These are phyloP conservation scores for Brettanomyces sp. DNA, from an alignment of 805 yeast genomes.

Conservation along the genomic window DNA sequence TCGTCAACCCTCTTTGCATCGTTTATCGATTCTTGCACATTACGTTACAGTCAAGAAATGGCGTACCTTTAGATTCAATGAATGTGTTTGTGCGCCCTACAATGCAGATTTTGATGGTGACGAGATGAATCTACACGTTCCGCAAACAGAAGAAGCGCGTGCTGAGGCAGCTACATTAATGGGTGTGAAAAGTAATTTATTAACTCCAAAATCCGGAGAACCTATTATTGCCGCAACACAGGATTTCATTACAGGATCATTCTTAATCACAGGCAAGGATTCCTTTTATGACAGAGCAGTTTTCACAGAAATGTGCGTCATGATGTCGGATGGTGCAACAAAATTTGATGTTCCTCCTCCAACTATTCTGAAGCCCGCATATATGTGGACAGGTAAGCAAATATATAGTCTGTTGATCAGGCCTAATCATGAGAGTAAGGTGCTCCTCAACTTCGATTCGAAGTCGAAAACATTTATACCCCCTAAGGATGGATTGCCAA, in stretches of 20 bases:
- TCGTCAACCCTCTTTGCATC: conserved; percentile 95
- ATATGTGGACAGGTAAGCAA: conserved; percentile 97
- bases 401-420: conserved; percentile 78
- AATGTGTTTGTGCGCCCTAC: conserved; percentile 98
- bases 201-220: conserved; percentile 97
- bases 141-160: conserved; percentile 97
- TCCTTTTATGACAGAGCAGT: conserved; percentile 84
- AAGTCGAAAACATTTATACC: conserved; percentile 84
- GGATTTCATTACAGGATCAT: conserved; percentile 97
- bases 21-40: conserved; percentile 89
- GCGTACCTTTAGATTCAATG: conserved; percentile 94
- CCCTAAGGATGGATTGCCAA: conserved; percentile 63
- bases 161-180: conserved; percentile 97
- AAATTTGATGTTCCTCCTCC: conserved; percentile 97
- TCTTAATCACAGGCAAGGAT: conserved; percentile 85
- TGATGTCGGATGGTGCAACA: conserved; percentile 89
- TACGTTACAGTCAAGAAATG: conserved; percentile 95
- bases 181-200: conserved; percentile 93
- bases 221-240: conserved; percentile 99
- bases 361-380: conserved; percentile 78
- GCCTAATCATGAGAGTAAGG: conserved; percentile 71
- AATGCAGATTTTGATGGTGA: conserved; percentile 99
- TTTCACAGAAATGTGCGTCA: conserved; percentile 70
- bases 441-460: conserved; percentile 85
- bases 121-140: conserved; percentile 98